phyloP scores from a whole-genome alignment of 306 rosid species.

The Hylodesmum podocarpum region DNA sequence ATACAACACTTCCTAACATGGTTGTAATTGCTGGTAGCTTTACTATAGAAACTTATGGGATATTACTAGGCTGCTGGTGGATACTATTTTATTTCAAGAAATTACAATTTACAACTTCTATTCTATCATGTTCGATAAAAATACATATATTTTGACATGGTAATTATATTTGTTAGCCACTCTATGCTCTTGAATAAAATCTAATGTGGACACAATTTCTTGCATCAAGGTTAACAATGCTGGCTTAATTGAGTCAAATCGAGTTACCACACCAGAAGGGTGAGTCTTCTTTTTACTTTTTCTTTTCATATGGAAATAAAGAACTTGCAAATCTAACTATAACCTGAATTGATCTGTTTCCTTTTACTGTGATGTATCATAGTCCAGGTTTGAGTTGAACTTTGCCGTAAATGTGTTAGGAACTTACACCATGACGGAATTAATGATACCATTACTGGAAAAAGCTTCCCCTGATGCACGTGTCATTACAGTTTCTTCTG shows the following conservation, averaged over 20 bases:
- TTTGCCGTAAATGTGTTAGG: slow-evolving; percentile 87
- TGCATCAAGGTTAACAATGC: slow-evolving; percentile 80
- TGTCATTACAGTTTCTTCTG: slow-evolving; percentile 90
- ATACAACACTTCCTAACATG: slow-evolving; percentile 7
- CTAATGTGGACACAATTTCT: slow-evolving; percentile 23
- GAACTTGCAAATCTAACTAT: not conserved
- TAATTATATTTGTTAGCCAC: slow-evolving; percentile 3
- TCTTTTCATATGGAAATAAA: not conserved
- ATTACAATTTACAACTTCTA: not conserved
- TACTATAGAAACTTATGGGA: not conserved
- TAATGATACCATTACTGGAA: slow-evolving; percentile 71
- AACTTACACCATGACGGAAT: slow-evolving; percentile 70
- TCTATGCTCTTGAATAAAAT: slow-evolving; percentile 16
- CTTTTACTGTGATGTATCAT: slow-evolving; percentile 13
- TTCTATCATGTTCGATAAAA: not conserved
- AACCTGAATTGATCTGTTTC: not conserved
- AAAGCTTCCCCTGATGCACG: slow-evolving; percentile 94
- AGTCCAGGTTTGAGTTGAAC: slow-evolving; percentile 74
- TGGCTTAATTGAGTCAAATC: slow-evolving; percentile 70
- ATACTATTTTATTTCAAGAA: not conserved
- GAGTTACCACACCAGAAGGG: slow-evolving; percentile 88
- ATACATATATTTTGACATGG: not conserved
- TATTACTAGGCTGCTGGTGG: not conserved
- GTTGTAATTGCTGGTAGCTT: not conserved
- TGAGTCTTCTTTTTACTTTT: slow-evolving; percentile 22